Conservation (phyloP, 2,329 filamentous ascomycete genomes). For the Shiraia bambusicola region DNA sequence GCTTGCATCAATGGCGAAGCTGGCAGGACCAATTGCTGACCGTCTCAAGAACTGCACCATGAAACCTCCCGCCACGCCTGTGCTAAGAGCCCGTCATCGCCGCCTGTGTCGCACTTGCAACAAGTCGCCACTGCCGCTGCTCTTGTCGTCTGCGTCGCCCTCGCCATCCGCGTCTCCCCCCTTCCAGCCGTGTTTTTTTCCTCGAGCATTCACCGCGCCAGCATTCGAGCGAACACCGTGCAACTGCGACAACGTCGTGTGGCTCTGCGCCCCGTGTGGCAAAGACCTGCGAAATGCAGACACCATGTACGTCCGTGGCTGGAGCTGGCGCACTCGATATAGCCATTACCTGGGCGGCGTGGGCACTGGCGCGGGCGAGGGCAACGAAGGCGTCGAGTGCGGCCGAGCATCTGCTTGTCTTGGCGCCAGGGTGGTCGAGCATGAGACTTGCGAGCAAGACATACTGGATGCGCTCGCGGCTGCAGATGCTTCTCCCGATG, state of each 20-base stretch:
- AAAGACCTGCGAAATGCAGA: conserved; percentile 64
- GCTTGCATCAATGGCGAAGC: neutral
- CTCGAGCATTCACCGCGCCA: conserved; percentile 46
- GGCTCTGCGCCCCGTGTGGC: conserved; percentile 85
- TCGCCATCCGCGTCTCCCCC: conserved; percentile 27
- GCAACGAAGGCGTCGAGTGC: conserved; percentile 84
- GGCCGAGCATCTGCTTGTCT: conserved; percentile 76
- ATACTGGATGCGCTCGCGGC: conserved; percentile 57
- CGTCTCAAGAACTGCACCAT: conserved; percentile 76
- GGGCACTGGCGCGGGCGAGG: conserved; percentile 84
- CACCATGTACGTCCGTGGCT: conserved; percentile 66
- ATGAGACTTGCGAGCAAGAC: conserved; percentile 82
- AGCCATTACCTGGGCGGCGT: conserved; percentile 75
- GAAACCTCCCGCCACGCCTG: conserved; percentile 70
- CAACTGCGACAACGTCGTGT: conserved; percentile 65
- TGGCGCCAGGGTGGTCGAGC: conserved; percentile 73
- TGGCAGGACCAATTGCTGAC: conserved; percentile 16
- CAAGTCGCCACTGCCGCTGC: conserved; percentile 65
- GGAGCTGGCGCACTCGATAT: conserved; percentile 88
- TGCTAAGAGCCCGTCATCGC: conserved; percentile 74
- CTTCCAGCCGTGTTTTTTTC: conserved; percentile 17
- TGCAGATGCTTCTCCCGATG: conserved; percentile 21
- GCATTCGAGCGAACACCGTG: conserved; percentile 59
- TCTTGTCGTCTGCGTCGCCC: conserved; percentile 37
- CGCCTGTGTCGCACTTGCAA: conserved; percentile 77